Evolutionary conservation across 2,329 filamentous ascomycete genomes (phyloP), one percentile per base, ranked within the genome.

Genomic region (Fusarium tanahbumbuense): DNA sequence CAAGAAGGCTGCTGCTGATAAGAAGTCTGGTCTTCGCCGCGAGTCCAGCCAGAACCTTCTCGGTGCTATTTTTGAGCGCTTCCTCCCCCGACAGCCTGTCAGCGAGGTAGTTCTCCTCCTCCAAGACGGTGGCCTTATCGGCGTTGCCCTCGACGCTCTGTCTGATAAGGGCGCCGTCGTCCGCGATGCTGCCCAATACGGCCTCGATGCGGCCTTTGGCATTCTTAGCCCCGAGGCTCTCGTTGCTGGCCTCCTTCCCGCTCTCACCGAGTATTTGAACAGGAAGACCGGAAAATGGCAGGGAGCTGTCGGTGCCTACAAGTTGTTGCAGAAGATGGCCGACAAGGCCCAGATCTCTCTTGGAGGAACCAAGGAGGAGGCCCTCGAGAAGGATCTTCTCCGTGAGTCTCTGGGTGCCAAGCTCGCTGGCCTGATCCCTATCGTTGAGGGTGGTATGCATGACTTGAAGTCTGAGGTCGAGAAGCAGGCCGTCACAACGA

Each of bases 261-360:
- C 89, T 18, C 84, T 99, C 42, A 82, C 85, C 67, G 82, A 86
- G 55, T 98, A 98, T 79, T 86, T 99, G 30, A 85, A 86, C 77
- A 97, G 93, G 82, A 89, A 89, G 77, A 92, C 93, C 18, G 94
- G 93, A 72, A 99, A 99, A 83, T 99, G 96, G 96, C 96, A 99
- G 83, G 96, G 96, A 65, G 93, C 93, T 18, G 93, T 98, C 56
- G 94, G 92, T 65, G 96, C 93, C 47, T 91, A 92, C 78, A 90
- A 92, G 80, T 81, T 98, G 69, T 83, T 99, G 62, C 94, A 96
- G 78, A 93, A 91, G 81, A 97, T 98, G 91, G 96, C 96, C 49
- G 92, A 97, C 78, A 97, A 97, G 85, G 93, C 95, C 42, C 92
- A 97, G 86, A 90, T 97, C 80, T 90, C 91, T 58, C 88, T 93